These are phyloP conservation scores for Penicillium digitatum DNA, from an alignment of 2,329 filamentous ascomycete genomes.

Conservation along the genomic window DNA sequence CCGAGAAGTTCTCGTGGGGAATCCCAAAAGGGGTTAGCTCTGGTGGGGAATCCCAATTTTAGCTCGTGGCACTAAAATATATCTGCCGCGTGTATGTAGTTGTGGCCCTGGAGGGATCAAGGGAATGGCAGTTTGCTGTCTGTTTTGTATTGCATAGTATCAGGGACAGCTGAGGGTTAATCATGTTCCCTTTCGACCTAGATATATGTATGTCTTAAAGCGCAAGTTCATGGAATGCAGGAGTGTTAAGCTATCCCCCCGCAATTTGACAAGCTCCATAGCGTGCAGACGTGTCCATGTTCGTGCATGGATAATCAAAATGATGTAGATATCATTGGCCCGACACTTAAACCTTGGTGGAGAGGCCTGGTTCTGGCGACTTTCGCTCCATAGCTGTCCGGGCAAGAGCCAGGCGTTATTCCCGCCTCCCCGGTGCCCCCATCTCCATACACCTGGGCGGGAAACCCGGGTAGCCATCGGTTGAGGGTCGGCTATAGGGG, in stretches of 20 bases:
- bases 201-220: background rate
- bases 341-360: background rate
- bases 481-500: slow-evolving; percentile 5
- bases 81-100: background rate
- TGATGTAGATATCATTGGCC: slow-evolving; percentile 11
- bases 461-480: background rate
- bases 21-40: slow-evolving; percentile 7
- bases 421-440: background rate
- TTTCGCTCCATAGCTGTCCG: background rate
- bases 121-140: background rate
- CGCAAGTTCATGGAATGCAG: background rate
- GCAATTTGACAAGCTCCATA: slow-evolving; percentile 12
- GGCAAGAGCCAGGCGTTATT: background rate
- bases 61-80: slow-evolving; percentile 20
- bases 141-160: background rate
- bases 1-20: slow-evolving; percentile 21
- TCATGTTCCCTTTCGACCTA: background rate
- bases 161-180: background rate
- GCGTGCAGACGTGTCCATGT: background rate
- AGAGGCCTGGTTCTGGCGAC: background rate
- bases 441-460: background rate
- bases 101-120: background rate
- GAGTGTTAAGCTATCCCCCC: slow-evolving; percentile 6
- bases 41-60: slow-evolving; percentile 21
- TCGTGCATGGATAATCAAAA: slow-evolving; percentile 5